Percentiles rank a stretch among this genome's conserved stretches.
These are phyloP conservation scores for Strobilomyces echinocephalus DNA, from an alignment of 768 basidiomycete genomes.

Conservation along the genomic window DNA sequence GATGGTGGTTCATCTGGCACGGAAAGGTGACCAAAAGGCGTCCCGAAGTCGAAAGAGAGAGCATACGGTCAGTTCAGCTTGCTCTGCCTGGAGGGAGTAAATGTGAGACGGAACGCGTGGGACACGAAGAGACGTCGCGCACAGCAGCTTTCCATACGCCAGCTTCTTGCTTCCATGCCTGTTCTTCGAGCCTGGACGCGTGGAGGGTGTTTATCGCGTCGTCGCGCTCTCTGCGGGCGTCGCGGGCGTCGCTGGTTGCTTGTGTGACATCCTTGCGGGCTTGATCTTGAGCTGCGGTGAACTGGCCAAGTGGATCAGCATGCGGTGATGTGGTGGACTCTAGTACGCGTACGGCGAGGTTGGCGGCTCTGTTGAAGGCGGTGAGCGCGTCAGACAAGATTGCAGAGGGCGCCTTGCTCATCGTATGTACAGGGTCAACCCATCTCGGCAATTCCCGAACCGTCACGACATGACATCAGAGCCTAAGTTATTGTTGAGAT, in stretches of 20 bases:
- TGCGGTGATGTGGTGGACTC: neutral
- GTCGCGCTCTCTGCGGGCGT: conserved; percentile 48
- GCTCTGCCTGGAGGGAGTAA: conserved; percentile 38
- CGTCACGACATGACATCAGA: conserved; percentile 9
- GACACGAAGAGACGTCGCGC: conserved; percentile 25
- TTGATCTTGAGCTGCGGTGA: conserved; percentile 53
- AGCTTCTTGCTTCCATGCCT: conserved; percentile 44
- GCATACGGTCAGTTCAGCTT: conserved; percentile 53
- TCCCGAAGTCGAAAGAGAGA: neutral
- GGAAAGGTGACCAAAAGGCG: neutral
- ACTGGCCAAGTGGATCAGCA: conserved; percentile 32
- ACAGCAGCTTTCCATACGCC: conserved; percentile 44
- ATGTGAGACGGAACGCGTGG: conserved; percentile 9
- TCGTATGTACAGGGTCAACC: conserved; percentile 15
- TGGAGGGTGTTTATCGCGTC: conserved; percentile 45
- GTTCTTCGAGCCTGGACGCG: conserved; percentile 40
- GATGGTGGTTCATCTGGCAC: conserved; percentile 53
- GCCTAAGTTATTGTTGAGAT: too few species aligned
- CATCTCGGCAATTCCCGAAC: conserved; percentile 23
- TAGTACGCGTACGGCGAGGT: conserved; percentile 34
- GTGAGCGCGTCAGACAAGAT: conserved; percentile 40
- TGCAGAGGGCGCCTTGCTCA: conserved; percentile 33
- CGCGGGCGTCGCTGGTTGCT: conserved; percentile 41
- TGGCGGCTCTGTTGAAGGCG: conserved; percentile 37
- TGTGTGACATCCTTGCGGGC: conserved; percentile 50